Conservation (phyloP, 2,329 filamentous ascomycete species). For the Neofusicoccum ribis region DNA sequence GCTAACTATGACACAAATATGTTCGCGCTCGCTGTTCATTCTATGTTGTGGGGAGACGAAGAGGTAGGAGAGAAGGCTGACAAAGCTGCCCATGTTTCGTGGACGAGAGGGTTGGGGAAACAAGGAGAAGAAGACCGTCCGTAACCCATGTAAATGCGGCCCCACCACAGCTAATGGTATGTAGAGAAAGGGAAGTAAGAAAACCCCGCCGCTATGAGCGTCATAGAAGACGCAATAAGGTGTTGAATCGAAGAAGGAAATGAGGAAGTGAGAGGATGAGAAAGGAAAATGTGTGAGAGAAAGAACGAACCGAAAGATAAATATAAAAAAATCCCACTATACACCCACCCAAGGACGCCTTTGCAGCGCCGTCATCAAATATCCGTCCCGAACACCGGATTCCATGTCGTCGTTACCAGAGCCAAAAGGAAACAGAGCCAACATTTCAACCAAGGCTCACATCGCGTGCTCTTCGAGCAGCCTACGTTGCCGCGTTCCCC, state of each 20-base stretch:
- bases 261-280: not conserved
- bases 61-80: not conserved
- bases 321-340: not conserved
- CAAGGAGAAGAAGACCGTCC: not conserved
- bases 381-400: constrained; percentile 3
- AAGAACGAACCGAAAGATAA: not conserved
- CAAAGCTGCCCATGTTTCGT: not conserved
- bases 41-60: not conserved
- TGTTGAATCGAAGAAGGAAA: not conserved
- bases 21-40: not conserved
- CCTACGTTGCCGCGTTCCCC: not conserved
- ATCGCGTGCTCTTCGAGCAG: not conserved
- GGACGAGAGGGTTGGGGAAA: not conserved
- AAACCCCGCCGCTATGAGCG: constrained; percentile 15
- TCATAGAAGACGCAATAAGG: not conserved
- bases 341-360: not conserved
- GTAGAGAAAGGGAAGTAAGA: not conserved
- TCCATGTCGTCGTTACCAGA: not conserved
- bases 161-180: constrained; percentile 7
- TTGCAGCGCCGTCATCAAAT: not conserved
- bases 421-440: not conserved
- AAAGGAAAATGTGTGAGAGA: not conserved
- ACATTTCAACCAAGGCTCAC: not conserved
- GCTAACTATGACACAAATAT: not conserved
- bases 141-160: constrained; percentile 7